Base-by-base conservation (phyloP, 2,329 filamentous ascomycete species). In the Sclerotinia borealis region DNA sequence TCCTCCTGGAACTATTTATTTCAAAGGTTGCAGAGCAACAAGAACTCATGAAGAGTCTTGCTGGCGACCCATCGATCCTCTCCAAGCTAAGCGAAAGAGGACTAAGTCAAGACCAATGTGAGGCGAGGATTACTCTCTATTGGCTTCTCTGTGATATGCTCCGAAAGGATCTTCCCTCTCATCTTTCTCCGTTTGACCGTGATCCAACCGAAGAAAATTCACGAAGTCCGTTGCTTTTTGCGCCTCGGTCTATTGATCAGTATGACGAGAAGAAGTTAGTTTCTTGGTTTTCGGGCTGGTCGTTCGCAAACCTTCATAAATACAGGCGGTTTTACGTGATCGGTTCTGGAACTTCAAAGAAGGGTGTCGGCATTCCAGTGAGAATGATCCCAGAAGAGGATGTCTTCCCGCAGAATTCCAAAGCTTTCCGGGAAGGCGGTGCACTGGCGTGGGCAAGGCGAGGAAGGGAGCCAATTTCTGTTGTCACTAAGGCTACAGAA, bases 221-320 rank as follows among this genome's bases (percentile, higher is more conserved):
- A 70, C 74, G 8, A 10, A 72, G 70, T 27, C 75, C 78, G 4
- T 68, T 86, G 7, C 70, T 81, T 2, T 80, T 78, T 70, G 81
- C 80, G 0, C 78, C 79, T 17, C 68, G 75, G 4, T 72, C 67
- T 1, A 82, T 88, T 51, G 80, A 85, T 62, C 76, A 79, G 0
- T 82, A 83, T 61, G 84, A 88, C 65, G 85, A 88, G 69, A 82
- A 86, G 69, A 85, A 81, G 63, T 75, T 88, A 34, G 79, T 87
- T 11, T 84, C 86, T 66, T 87, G 83, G 81, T 88, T 86, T 71
- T 83, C 81, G 1, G 82, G 78, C 72, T 88, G 85, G 85, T 77
- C 83, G 0, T 75, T 77, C 37, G 65, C 72, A 62, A 79, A 80
- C 36, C 69, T 84, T 41, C 79, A 85, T 63, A 73, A 75, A 47